Evolutionary conservation across 139 green algal genomes (phyloP).

Genomic region (Chlorella sorokiniana): DNA sequence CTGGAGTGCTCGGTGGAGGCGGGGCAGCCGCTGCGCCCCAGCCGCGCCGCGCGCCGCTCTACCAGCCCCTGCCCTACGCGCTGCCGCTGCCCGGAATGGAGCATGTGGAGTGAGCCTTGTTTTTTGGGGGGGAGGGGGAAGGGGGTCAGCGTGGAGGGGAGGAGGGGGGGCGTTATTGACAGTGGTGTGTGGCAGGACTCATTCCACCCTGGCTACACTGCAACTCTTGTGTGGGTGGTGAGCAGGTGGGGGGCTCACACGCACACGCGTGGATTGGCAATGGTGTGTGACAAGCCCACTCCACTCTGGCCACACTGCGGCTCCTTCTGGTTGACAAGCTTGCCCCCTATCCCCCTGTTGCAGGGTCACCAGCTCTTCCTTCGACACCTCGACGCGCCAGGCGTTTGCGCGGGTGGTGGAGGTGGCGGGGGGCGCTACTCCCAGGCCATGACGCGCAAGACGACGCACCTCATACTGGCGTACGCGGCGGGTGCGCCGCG

Average conservation of each 20-base stretch:
- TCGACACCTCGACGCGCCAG: slow-evolving; percentile 17
- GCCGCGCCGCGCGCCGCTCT: slow-evolving; percentile 15
- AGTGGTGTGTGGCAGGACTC: too few species aligned
- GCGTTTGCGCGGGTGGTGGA: slow-evolving; percentile 41
- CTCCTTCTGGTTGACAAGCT: too few species aligned
- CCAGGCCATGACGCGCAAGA: slow-evolving; percentile 32
- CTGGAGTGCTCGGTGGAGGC: slow-evolving; percentile 44
- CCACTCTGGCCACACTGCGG: too few species aligned
- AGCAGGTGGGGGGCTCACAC: too few species aligned
- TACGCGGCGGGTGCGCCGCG: slow-evolving; percentile 3
- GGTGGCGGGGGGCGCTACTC: slow-evolving; percentile 35
- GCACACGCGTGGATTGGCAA: too few species aligned
- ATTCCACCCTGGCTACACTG: too few species aligned
- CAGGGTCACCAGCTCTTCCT: slow-evolving; percentile 37
- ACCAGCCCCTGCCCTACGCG: slow-evolving; percentile 45
- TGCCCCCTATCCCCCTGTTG: not conserved
- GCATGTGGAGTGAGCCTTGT: slow-evolving; percentile 25
- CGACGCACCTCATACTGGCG: slow-evolving; percentile 58
- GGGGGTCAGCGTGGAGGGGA: too few species aligned
- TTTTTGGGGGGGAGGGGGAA: too few species aligned
- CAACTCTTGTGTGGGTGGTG: too few species aligned
- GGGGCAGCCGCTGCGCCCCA: slow-evolving; percentile 8
- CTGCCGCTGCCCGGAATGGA: slow-evolving; percentile 48
- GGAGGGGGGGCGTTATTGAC: too few species aligned
- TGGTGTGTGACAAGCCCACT: too few species aligned